Evolutionary conservation across 768 basidiomycete genomes (phyloP).

Genomic region (Leucocoprinus birnbaumii): DNA sequence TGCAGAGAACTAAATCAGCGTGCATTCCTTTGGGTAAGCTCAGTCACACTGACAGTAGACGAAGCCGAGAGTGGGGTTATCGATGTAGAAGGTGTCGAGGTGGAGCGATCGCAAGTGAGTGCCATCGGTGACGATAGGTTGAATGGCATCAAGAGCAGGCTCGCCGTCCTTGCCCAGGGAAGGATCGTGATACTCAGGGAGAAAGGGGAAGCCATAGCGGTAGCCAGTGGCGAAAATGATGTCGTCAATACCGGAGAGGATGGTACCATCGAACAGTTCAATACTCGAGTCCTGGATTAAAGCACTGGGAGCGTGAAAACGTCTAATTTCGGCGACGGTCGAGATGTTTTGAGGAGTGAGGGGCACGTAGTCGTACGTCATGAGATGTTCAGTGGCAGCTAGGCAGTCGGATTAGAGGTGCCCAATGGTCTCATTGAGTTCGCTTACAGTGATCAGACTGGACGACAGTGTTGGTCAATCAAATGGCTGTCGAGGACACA

Average conservation of each 20-base stretch:
- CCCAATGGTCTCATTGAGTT: too few relatives aligned
- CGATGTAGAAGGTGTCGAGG: constrained; percentile 39
- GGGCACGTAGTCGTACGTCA: constrained; percentile 16
- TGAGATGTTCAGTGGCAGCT: constrained; percentile 4
- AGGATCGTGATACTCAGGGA: constrained; percentile 34
- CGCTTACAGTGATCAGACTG: too few relatives aligned
- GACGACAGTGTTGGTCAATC: too few relatives aligned
- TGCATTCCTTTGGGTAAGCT: too few relatives aligned
- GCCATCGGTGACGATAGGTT: constrained; percentile 39
- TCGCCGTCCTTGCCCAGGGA: constrained; percentile 20
- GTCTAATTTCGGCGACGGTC: constrained; percentile 36
- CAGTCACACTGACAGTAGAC: constrained; percentile 25
- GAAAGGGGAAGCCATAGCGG: constrained; percentile 41
- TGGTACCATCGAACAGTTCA: constrained; percentile 35
- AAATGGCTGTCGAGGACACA: too few relatives aligned
- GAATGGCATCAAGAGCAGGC: constrained; percentile 17
- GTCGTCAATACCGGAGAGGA: constrained; percentile 31
- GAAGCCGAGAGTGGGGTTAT: constrained; percentile 41
- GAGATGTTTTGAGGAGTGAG: constrained; percentile 31
- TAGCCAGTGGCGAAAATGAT: constrained; percentile 39
- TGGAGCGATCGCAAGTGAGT: constrained; percentile 36
- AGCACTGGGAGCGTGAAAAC: constrained; percentile 25
- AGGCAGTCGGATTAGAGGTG: neutral
- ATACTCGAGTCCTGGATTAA: constrained; percentile 25
- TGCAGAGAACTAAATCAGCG: neutral